Base-by-base conservation (phyloP, 805 yeast species). In the Ogataea neopini region DNA sequence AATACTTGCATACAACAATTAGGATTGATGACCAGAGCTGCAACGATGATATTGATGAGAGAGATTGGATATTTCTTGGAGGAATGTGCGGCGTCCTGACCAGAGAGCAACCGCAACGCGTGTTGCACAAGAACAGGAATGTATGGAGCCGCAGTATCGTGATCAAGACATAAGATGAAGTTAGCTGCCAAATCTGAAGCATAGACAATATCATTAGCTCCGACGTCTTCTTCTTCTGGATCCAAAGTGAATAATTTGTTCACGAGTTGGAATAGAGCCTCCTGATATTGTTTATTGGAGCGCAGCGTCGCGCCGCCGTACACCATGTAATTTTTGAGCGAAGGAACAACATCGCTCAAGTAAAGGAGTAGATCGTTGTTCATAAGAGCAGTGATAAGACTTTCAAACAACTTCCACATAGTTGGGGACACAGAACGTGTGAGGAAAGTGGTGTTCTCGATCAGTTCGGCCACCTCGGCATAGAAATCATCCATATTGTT, bases 391-490 rank as follows among this genome's bases (percentile, higher is more conserved):
- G 49, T 50, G 29, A 71, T 71, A 64, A 87, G 66, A 38, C 71
- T 62, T 43, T 75, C 80, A 56, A 89, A 82, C 40, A 84, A 67
- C 45, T 74, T 73, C 97, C 97, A 92, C 73, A 90, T 81, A 26
- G 73, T 67, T 6, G 87, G 86, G 2, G 89, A 79, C 15, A 86
- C 79, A 14, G 64, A 58, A 62, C 86, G 76, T 7, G 81, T 67
- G 48, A 83, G 64, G 62, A 85, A 87, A 15, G 90, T 77, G 44
- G 87, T 80, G 57, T 83, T 83, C 56, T 86, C 92, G 48, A 88
- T 81, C 59, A 94, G 74, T 56, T 89, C 96, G 53, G 89, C 81
- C 39, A 83, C 78, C 64, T 94, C 98, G 23, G 86, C 80, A 61
- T 82, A 84, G 64, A 87, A 89, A 60, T 91, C 96, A 50, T 84